A percentile compares a stretch with the other conserved stretches of the same genome.
Evolutionary conservation across 352 stramenopile genomes (phyloP).

Genomic region (Pythium oligandrum): DNA sequence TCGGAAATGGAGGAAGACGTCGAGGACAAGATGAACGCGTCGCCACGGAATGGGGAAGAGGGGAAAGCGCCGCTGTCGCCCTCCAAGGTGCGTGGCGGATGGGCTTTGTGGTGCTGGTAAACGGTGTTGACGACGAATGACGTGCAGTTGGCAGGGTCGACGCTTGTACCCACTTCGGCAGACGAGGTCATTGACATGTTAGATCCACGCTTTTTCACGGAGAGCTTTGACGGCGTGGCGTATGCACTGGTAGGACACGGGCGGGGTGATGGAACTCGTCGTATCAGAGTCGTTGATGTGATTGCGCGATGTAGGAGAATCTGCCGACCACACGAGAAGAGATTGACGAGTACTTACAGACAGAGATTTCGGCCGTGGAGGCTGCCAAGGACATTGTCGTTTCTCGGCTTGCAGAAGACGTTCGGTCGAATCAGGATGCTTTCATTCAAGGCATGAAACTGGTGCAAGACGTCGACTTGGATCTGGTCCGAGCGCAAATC

Average conservation of each 20-base stretch:
- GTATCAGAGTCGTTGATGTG: neutral
- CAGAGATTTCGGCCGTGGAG: conserved; percentile 80
- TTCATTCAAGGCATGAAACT: conserved; percentile 86
- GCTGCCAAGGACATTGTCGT: conserved; percentile 76
- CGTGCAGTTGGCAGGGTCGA: conserved; percentile 18
- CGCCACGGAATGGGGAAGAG: no score
- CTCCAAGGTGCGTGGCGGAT: no score
- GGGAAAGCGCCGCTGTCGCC: no score
- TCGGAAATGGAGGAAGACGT: conserved; percentile 3
- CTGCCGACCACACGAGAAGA: conserved; percentile 43
- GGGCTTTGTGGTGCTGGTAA: no score
- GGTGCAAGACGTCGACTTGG: conserved; percentile 83
- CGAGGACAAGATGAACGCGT: neutral
- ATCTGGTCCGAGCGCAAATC: conserved; percentile 79
- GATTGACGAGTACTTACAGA: conserved; percentile 65
- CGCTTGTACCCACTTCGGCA: conserved; percentile 56
- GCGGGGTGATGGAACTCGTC: neutral
- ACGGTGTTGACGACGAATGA: no score
- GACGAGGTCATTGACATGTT: conserved; percentile 69
- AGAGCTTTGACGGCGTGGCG: conserved; percentile 63
- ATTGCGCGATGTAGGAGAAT: conserved; percentile 38
- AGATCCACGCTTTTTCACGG: conserved; percentile 78
- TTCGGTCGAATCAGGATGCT: conserved; percentile 69
- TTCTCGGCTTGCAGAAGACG: conserved; percentile 72
- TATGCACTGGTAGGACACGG: conserved; percentile 50